Evolutionary conservation across 129 eudicot species (phyloP).

Genomic region (sunflower (Helianthus annuus)): DNA sequence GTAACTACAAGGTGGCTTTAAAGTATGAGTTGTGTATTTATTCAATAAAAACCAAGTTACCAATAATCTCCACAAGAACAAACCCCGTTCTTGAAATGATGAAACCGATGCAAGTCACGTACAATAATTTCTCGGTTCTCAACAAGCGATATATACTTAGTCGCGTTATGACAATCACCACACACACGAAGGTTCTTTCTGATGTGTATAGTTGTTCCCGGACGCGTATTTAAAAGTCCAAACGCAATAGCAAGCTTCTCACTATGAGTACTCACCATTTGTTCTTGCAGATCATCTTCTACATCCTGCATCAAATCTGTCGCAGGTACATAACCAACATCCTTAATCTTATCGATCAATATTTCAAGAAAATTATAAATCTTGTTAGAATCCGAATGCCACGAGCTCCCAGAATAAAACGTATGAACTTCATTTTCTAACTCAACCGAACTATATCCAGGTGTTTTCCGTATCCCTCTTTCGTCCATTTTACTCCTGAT

Average conservation of each 20-base stretch:
- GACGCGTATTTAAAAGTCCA: slow-evolving; percentile 65
- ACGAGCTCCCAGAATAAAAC: slow-evolving; percentile 83
- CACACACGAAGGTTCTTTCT: slow-evolving; percentile 94
- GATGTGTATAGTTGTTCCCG: slow-evolving; percentile 73
- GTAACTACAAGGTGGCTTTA: background rate
- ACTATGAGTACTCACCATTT: slow-evolving; percentile 72
- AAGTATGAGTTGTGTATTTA: background rate
- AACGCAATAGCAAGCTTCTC: slow-evolving; percentile 96
- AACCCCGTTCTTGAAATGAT: slow-evolving; percentile 80
- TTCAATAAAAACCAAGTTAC: slow-evolving; percentile 39
- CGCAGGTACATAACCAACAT: slow-evolving; percentile 75
- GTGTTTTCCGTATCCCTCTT: slow-evolving; percentile 71
- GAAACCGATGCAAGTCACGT: slow-evolving; percentile 88
- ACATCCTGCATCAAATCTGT: slow-evolving; percentile 69
- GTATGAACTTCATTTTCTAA: slow-evolving; percentile 72
- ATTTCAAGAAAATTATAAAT: slow-evolving; percentile 63
- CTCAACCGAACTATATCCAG: slow-evolving; percentile 83
- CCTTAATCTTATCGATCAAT: slow-evolving; percentile 63
- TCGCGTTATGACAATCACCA: slow-evolving; percentile 91
- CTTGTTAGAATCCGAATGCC: slow-evolving; percentile 65
- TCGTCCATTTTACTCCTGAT: slow-evolving; percentile 76
- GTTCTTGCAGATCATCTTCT: slow-evolving; percentile 79
- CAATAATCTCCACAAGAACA: slow-evolving; percentile 98
- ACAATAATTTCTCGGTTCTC: slow-evolving; percentile 78
- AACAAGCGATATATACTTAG: slow-evolving; percentile 80